Conservation (phyloP, 805 yeast species). For the Barnettozyma wickerhamii region DNA sequence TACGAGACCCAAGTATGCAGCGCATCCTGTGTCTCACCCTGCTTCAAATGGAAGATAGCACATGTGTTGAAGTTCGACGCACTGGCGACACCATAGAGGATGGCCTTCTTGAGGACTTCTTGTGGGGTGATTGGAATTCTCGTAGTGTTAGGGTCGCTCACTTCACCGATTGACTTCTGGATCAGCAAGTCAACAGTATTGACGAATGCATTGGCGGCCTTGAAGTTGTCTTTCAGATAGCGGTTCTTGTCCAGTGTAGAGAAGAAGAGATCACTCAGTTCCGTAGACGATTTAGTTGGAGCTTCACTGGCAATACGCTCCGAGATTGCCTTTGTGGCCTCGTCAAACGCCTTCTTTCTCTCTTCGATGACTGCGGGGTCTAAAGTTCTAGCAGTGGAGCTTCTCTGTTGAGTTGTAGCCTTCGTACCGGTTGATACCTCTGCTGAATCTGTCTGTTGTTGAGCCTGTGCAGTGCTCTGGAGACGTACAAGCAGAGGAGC, state of each 20-base stretch:
- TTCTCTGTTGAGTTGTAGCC: no score
- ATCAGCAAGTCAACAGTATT: constrained; percentile 8
- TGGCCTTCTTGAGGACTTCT: constrained; percentile 18
- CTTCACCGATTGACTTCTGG: constrained; percentile 14
- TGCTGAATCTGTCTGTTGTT: no score
- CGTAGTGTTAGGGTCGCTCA: constrained; percentile 10
- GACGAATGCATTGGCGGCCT: not conserved
- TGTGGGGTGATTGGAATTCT: constrained; percentile 19
- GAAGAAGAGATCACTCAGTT: constrained; percentile 7
- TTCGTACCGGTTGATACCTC: no score
- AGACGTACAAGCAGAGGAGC: no score
- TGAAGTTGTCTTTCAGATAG: constrained; percentile 3
- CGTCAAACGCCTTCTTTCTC: not conserved
- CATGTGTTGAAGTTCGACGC: constrained; percentile 11
- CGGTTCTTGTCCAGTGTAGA: constrained; percentile 1
- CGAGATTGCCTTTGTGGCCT: not conserved
- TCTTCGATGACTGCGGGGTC: not conserved
- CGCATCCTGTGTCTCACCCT: constrained; percentile 13
- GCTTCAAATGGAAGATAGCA: constrained; percentile 12
- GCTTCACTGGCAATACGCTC: no score
- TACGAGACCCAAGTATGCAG: constrained; percentile 22
- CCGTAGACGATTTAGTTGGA: constrained; percentile 5
- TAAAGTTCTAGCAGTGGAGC: no score
- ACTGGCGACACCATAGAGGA: constrained; percentile 15
- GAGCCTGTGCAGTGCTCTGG: no score